phyloP scores from a whole-genome alignment of 306 rosid species.

The Neltuma alba region DNA sequence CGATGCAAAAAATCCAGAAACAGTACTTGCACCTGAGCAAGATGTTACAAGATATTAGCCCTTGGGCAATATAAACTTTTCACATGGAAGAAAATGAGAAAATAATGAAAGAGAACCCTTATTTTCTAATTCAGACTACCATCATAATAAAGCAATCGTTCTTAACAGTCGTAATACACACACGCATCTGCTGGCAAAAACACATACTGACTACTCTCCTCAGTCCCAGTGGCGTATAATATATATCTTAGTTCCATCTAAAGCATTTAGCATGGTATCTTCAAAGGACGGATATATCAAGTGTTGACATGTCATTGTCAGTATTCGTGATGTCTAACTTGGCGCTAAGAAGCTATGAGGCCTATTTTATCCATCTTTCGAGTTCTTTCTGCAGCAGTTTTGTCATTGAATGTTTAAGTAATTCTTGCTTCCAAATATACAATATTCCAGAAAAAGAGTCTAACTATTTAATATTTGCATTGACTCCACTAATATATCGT shows the following conservation, averaged over 20 bases:
- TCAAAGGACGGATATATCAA: not conserved
- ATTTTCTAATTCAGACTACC: not conserved
- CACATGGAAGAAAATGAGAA: constrained; percentile 8
- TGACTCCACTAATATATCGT: too few relatives aligned
- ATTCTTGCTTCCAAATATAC: not conserved
- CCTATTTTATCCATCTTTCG: not conserved
- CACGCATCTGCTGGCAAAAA: not conserved
- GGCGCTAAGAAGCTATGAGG: not conserved
- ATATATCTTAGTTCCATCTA: not conserved
- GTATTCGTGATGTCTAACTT: not conserved
- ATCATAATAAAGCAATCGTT: not conserved
- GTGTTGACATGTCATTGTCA: not conserved
- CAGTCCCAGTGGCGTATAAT: not conserved
- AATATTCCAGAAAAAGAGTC: not conserved
- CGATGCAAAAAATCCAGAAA: constrained; percentile 92
- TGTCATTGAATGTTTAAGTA: not conserved
- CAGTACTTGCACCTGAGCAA: constrained; percentile 74
- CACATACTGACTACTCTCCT: not conserved
- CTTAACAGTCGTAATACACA: not conserved
- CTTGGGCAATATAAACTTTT: not conserved
- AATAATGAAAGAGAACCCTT: not conserved
- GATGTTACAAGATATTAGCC: constrained; percentile 13
- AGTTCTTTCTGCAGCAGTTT: not conserved
- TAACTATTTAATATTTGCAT: not conserved
- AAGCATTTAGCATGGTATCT: not conserved